Base-by-base conservation (phyloP, 768 basidiomycete genomes). In the Suillus ampliporus region DNA sequence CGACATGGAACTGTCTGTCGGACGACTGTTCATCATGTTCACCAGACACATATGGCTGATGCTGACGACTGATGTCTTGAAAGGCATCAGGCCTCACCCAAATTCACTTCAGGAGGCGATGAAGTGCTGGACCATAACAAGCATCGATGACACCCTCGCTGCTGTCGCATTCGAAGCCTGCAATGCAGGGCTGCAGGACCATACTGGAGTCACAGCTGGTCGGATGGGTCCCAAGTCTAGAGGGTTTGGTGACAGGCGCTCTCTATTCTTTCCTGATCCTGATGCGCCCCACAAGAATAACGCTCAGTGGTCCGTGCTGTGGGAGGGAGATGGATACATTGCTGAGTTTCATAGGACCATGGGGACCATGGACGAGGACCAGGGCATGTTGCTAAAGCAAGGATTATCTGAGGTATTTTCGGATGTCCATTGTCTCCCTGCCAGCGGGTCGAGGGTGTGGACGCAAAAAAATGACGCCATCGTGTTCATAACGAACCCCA, bases 391-490 rank as follows among this genome's bases (percentile, higher is more conserved):
- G n/a, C 5, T 65, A 6, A 58, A 47, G 5, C 31, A 67, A 35
- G 14, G 31, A 0, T 31, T 67, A 8, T 34, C 23, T 9, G 38
- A 5, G 2, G 62, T 67, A 5, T 67, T 65, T 5, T 13, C 26
- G 0, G 23, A 67, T 1, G 34, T 67, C 0, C 65, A 67, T 5
- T 62, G 58, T 40, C 66, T 67, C 31, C 61, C 64, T 37, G 19
- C 19, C 1, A 56, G 54, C 10, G 21, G 8, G 37, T 50, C 6
- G n/a, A n/a, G n/a, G n/a, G n/a, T n/a, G n/a, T n/a, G n/a, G n/a
- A n/a, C n/a, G n/a, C n/a, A n/a, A n/a, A 40, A 57, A 17, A 1
- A 43, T 1, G 17, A 1, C 1, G 19, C 11, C 2, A 58, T 58
- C 19, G 7, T 54, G 0, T 66, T 66, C 9, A 19, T 13, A 0